Conservation (phyloP, 805 yeast species). For the Cyberlindnera subsufficiens region DNA sequence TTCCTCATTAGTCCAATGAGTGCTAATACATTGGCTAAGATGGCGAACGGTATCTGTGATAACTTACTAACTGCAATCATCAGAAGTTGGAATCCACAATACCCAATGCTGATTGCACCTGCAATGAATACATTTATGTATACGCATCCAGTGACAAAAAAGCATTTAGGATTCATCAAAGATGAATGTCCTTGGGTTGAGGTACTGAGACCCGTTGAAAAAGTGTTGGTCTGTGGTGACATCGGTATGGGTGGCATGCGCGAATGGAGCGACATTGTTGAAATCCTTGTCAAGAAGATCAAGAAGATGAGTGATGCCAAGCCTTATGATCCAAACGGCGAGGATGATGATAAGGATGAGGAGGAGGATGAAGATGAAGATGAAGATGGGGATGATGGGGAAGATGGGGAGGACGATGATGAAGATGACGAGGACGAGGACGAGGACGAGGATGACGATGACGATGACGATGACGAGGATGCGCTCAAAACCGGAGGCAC, state of each 20-base stretch:
- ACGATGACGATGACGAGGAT: constrained; percentile 14
- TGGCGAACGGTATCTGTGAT: constrained; percentile 73
- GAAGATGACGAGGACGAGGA: constrained; percentile 36
- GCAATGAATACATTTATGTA: constrained; percentile 87
- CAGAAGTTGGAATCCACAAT: constrained; percentile 71
- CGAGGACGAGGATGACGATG: constrained; percentile 36
- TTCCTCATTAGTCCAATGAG: constrained; percentile 71
- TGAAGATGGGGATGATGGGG: constrained; percentile 34
- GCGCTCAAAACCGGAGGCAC: neutral
- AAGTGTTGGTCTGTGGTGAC: constrained; percentile 75
- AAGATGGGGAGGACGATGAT: constrained; percentile 30
- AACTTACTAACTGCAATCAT: constrained; percentile 68
- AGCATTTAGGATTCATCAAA: constrained; percentile 53
- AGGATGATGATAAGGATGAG: constrained; percentile 42
- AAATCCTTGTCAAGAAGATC: constrained; percentile 36
- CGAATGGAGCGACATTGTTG: constrained; percentile 80
- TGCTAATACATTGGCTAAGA: constrained; percentile 73
- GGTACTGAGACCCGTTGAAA: constrained; percentile 73
- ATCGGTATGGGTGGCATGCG: constrained; percentile 93
- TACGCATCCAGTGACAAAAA: constrained; percentile 71
- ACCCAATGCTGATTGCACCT: constrained; percentile 73
- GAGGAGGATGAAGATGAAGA: constrained; percentile 37
- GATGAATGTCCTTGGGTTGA: constrained; percentile 76
- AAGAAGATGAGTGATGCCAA: constrained; percentile 6
- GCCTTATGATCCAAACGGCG: constrained; percentile 35